Evolutionary conservation across 2,329 filamentous ascomycete genomes (phyloP), one percentile per base, ranked within the genome.

Genomic region (Thelonectria blattea): DNA sequence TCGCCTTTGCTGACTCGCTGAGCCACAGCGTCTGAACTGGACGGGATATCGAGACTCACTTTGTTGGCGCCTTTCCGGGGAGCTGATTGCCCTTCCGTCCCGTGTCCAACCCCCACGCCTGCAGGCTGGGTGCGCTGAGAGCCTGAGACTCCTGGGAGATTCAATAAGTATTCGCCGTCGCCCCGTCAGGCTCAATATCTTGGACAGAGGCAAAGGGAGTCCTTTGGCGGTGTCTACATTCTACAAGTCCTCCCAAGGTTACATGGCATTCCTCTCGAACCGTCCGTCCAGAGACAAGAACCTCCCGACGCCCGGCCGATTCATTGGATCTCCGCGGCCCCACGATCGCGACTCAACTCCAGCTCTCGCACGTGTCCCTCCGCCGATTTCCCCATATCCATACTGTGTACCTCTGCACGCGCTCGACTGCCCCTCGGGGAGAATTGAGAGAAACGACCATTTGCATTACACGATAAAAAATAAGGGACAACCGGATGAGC

Each of bases 321-420:
- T 34, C 43, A 46, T 48, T 22, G 22, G 52, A 64, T 68, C 65
- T 68, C 62, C 64, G 67, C 58, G 64, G 64, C 60, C 62, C 60
- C 59, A 63, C 65, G 60, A 65, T 58, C 20, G 27, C 34, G 32
- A 41, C 27, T 55, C 39, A 56, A 63, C 66, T 56, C 65, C 58
- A 67, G 15, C 66, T 66, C 61, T 59, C 55, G 51, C 60, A 63
- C 41, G 43, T 56, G 47, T 50, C 6, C n/a, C 17, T 32, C 30
- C 27, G 7, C 37, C 41, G 45, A 27, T 24, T 12, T 15, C 20
- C 24, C 22, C 20, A 27, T 47, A 22, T 17, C 12, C 22, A 17
- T 47, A 27, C 45, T 47, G 45, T 27, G n/a, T 18, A 7, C 27
- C 27, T 27, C 20, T 41, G 57, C 65, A 61, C 65, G 60, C 60